Base-by-base conservation (phyloP, 2,329 filamentous ascomycete genomes). In the Ampelomyces quisqualis region DNA sequence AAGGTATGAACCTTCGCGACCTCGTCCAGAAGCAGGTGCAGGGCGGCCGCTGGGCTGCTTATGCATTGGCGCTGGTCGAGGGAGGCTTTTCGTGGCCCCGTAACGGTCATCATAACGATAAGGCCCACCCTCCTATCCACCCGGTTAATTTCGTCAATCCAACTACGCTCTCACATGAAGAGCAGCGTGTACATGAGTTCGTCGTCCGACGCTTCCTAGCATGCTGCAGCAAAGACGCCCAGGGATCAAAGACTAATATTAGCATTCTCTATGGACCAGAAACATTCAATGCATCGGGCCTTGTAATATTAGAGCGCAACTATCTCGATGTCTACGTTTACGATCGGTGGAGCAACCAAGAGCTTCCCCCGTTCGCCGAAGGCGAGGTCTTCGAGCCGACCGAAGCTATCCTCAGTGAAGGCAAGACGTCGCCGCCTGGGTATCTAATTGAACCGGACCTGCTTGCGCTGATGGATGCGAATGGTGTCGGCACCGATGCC, bases 401-500 rank as follows among this genome's bases (percentile, higher is more conserved):
- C 1, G 90, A 96, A 70, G 91, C 90, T 3, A 82, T 86, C 56
- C 89, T 98, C 70, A 84, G 81, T 1, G 90, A 97, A 56, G 91
- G 93, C n/a, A 86, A 94, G 68, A 98, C 93, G 0, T 80, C 78
- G 1, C 76, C 90, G 9, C 93, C 93, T 0, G 81, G 78, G 15
- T 96, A 95, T 64, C 77, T 98, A 19, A 97, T 93, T 0, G 93
- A 98, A 65, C 90, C 93, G 0, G 93, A 98, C 64, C 76, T 98
- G 18, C 95, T 98, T 62, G 86, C 86, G 3, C 78, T 98, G 8
- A 98, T 98, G 93, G 93, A 98, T 71, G 90, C 89, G 29, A 98
- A 98, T 64, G 93, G 93, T 2, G 98, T 98, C 51, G 93, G 93
- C 9, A 98, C 93, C 7, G 93, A 98, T 71, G 93, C 93, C 5